Conservation (phyloP, 805 yeast species). For the Metschnikowia aberdeeniae region DNA sequence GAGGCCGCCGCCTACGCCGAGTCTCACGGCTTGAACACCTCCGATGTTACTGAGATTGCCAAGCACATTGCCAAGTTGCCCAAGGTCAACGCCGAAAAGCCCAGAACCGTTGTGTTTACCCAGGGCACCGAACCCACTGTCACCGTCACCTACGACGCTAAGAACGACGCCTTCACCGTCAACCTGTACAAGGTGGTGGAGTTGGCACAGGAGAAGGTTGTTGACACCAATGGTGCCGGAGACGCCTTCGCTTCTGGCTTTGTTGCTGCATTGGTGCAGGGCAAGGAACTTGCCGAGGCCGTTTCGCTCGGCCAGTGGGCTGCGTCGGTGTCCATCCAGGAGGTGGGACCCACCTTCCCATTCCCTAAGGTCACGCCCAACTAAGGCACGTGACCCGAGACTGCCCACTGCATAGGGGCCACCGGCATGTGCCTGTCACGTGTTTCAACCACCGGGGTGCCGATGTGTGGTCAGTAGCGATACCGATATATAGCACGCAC, state of each 20-base stretch:
- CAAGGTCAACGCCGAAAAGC: slow-evolving; percentile 61
- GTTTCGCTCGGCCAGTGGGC: slow-evolving; percentile 95
- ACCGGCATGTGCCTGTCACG: not conserved
- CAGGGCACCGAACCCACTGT: slow-evolving; percentile 93
- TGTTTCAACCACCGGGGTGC: not conserved
- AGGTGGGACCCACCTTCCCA: slow-evolving; percentile 93
- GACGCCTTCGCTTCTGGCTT: slow-evolving; percentile 98
- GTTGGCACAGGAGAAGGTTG: slow-evolving; percentile 61
- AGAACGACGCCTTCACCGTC: slow-evolving; percentile 43
- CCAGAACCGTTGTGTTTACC: slow-evolving; percentile 89
- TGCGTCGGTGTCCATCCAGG: slow-evolving; percentile 87
- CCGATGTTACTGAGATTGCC: slow-evolving; percentile 74
- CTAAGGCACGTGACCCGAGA: not conserved
- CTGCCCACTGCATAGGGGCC: not conserved
- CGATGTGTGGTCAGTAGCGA: not conserved
- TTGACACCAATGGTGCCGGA: slow-evolving; percentile 98
- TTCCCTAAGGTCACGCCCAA: slow-evolving; percentile 55
- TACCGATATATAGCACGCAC: slow-evolving; percentile 2
- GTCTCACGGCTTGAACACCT: slow-evolving; percentile 61
- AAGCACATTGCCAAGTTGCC: slow-evolving; percentile 75
- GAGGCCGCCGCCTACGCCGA: slow-evolving; percentile 95
- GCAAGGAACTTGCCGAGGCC: slow-evolving; percentile 54
- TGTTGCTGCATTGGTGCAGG: slow-evolving; percentile 80
- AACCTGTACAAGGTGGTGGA: slow-evolving; percentile 65
- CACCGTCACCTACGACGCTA: slow-evolving; percentile 55